Conservation (phyloP, 192 early-diverging fungal species). For the Linnemannia elongata region DNA sequence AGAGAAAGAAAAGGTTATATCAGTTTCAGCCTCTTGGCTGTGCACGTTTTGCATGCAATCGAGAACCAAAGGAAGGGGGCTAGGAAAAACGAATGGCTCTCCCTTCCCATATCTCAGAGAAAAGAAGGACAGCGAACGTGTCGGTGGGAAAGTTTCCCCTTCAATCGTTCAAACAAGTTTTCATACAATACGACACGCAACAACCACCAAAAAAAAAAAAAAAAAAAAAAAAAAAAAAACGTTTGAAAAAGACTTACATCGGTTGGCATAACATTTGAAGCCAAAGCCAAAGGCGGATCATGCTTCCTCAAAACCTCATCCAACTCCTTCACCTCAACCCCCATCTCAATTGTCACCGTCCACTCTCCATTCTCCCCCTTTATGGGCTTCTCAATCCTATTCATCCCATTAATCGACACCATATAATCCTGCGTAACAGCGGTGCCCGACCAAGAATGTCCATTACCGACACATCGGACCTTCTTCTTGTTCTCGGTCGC, state of each 20-base stretch:
- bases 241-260: slow-evolving; percentile 11
- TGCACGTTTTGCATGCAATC: no score
- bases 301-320: slow-evolving; percentile 38
- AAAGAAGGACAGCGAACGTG: no score
- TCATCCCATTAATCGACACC: slow-evolving; percentile 36
- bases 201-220: no score
- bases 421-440: slow-evolving; percentile 44
- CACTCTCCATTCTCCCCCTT: neutral
- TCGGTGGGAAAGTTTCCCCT: no score
- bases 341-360: slow-evolving; percentile 53
- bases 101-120: no score
- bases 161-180: neutral
- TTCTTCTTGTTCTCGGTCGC: slow-evolving; percentile 43
- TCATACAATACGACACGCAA: no score
- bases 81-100: no score
- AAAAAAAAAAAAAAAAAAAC: neutral
- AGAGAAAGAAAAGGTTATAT: neutral
- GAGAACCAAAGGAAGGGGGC: no score
- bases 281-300: slow-evolving; percentile 44
- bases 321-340: slow-evolving; percentile 38
- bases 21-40: no score
- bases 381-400: slow-evolving; percentile 29
- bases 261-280: slow-evolving; percentile 30
- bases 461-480: slow-evolving; percentile 51
- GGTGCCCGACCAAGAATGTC: slow-evolving; percentile 40